Evolutionary conservation across 1,284 basidiomycete species (phyloP), one percentile per base, ranked within the genome.

Genomic region (Ganoderma leucocontextum): DNA sequence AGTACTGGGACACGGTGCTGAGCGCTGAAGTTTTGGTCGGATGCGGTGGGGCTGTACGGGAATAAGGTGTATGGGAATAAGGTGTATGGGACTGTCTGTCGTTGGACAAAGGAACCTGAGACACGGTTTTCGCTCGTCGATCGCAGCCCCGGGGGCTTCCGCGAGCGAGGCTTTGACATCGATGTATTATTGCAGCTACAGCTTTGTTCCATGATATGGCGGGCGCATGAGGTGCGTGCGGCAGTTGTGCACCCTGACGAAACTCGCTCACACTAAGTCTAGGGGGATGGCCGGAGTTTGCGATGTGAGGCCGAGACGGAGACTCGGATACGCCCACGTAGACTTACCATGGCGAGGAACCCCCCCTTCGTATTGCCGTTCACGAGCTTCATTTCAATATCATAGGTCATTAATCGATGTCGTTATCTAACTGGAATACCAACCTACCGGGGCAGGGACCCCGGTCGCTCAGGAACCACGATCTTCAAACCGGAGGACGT

Each of bases 1-100:
- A 80, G 55, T 88, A 87, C 72, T 88, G 87, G 86, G 72, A 70
- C 15, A 80, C 81, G 2, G 78, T 87, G 0, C 74, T 74, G 65
- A 2, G 78, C 87, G 0, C 74, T 74, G 65, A 72, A 70, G 13
- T 47, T 82, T 10, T 88, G 86, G 85, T 72, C 75, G 22, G 70
- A 69, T 12, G 70, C 67, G 22, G 25, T 58, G 80, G 73, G 19
- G 35, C 10, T 25, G 33, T 41, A 42, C 29, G 33, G n/a, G 12
- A n/a, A n/a, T n/a, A n/a, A n/a, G n/a, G n/a, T n/a, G n/a, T n/a
- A n/a, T 33, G 22, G 8, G 19, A 15, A 35, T n/a, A 22, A 49
- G 47, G 47, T 49, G 47, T 22, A 22, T 25, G 22, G 5, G 12
- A 22, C 22, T 19, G 9, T 25, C 4, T 13, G 22, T 25, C 9